Evolutionary conservation across 2,329 filamentous ascomycete species (phyloP).

Genomic region (Fusarium compactum): DNA sequence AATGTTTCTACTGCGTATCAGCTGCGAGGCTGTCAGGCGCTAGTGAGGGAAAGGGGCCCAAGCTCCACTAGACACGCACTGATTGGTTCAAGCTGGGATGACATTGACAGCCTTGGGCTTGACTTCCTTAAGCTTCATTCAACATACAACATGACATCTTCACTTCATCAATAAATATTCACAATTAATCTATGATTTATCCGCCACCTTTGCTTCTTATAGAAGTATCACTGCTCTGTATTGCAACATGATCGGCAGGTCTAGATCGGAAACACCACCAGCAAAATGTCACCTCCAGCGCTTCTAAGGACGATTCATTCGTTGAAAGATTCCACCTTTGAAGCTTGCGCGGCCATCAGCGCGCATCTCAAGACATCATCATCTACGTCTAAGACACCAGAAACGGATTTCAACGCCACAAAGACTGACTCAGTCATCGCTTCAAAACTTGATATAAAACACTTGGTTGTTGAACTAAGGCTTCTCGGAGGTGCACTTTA

Average conservation of each 20-base stretch:
- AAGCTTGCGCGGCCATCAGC: conserved; percentile 32
- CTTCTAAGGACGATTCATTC: conserved; percentile 32
- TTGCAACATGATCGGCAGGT: conserved; percentile 12
- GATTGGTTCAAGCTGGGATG: conserved; percentile 9
- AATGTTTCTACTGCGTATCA: background rate
- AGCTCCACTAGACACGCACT: background rate
- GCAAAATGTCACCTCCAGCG: conserved; percentile 20
- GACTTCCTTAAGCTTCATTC: background rate
- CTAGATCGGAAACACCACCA: background rate
- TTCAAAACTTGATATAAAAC: conserved; percentile 29
- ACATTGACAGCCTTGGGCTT: conserved; percentile 11
- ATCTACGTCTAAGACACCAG: background rate
- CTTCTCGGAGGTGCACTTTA: conserved; percentile 41
- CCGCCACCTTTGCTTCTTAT: background rate
- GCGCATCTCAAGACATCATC: conserved; percentile 16
- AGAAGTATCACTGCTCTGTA: background rate
- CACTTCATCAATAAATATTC: background rate
- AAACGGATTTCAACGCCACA: background rate
- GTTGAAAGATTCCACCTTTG: conserved; percentile 36
- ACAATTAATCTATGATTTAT: conserved; percentile 1
- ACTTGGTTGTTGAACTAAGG: conserved; percentile 37
- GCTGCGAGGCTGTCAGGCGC: background rate
- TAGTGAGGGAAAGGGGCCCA: background rate
- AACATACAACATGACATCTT: conserved; percentile 6
- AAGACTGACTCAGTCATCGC: background rate